Base-by-base conservation (phyloP, 371 early-diverging fungal genomes). In the Mortierella sp. region DNA sequence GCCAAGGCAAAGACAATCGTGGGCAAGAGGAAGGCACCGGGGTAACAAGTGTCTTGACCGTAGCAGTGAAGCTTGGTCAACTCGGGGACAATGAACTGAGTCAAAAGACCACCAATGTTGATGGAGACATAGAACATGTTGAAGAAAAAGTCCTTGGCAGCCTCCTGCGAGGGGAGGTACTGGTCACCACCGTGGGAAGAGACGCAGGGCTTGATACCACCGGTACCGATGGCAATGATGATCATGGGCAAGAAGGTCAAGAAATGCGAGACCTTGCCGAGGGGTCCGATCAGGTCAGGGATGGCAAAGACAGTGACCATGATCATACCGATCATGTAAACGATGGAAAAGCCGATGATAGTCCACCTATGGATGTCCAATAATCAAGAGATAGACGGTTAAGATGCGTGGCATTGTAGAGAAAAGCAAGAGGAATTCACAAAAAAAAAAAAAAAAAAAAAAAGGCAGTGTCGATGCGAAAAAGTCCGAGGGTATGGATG, bases 121-220 rank as follows among this genome's bases (percentile, higher is more conserved):
- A 88, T 85, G 50, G 81, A 25, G 51, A 87, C 81, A 58, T 85
- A 88, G 80, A 88, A 87, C 48, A 72, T 46, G 57, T 69, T 70
- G 74, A 88, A 88, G 79, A 87, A 89, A 7, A 48, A 51, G 37
- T 74, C 70, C 47, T 76, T 58, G n/a, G 28, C 72, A 0, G 25
- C 23, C 37, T 72, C 72, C 45, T 72, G 66, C 15, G 64, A 37
- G 23, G 74, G 68, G 18, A 74, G 68, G 44, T 68, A 76, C 65
- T 88, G 85, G 48, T 86, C 88, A 64, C 87, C 89, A 21, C 89
- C 90, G 57, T 87, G 86, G 53, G 88, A 75, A 29, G 82, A 72
- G 47, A 90, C 82, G 57, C 83, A 80, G 56, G 87, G 87, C 74
- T 88, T 89, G 55, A 89, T 86, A 68, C 87, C 85, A 52, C 92